phyloP scores from a whole-genome alignment of 495 filamentous ascomycete genomes.

The Thozetella sp. region DNA sequence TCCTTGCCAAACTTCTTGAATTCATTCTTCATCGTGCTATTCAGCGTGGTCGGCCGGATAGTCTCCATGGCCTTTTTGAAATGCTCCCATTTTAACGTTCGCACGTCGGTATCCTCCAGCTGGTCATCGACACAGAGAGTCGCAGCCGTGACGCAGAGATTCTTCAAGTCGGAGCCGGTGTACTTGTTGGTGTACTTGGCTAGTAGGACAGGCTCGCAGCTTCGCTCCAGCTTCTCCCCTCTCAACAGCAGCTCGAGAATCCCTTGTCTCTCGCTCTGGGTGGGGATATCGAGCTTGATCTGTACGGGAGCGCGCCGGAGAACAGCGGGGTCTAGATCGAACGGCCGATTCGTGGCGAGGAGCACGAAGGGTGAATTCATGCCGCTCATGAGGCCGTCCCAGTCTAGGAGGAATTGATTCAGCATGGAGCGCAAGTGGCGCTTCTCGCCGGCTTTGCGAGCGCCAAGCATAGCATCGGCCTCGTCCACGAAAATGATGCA shows the following conservation, averaged over 20 bases:
- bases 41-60: neutral
- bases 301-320: slow-evolving; percentile 16
- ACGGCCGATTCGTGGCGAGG: slow-evolving; percentile 23
- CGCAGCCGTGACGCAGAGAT: slow-evolving; percentile 12
- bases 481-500: slow-evolving; percentile 30
- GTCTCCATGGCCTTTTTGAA: slow-evolving; percentile 2
- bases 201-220: neutral
- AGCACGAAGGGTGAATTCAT: slow-evolving; percentile 13
- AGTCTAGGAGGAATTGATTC: slow-evolving; percentile 20
- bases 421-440: slow-evolving; percentile 12
- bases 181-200: slow-evolving; percentile 12
- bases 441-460: slow-evolving; percentile 5
- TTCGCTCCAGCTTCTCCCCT: slow-evolving; percentile 9
- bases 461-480: slow-evolving; percentile 20
- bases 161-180: slow-evolving; percentile 25
- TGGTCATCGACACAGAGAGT: neutral
- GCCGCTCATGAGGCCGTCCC: slow-evolving; percentile 16
- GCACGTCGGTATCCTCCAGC: neutral
- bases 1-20: too few species aligned
- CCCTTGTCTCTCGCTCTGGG: neutral
- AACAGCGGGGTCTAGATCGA: slow-evolving; percentile 19
- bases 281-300: slow-evolving; percentile 17
- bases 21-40: too few species aligned
- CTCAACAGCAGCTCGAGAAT: slow-evolving; percentile 16
- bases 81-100: neutral